Percentiles rank a stretch among this genome's conserved stretches.
phyloP scores from a whole-genome alignment of 495 filamentous ascomycete genomes.

The Chaetomium fimeti region DNA sequence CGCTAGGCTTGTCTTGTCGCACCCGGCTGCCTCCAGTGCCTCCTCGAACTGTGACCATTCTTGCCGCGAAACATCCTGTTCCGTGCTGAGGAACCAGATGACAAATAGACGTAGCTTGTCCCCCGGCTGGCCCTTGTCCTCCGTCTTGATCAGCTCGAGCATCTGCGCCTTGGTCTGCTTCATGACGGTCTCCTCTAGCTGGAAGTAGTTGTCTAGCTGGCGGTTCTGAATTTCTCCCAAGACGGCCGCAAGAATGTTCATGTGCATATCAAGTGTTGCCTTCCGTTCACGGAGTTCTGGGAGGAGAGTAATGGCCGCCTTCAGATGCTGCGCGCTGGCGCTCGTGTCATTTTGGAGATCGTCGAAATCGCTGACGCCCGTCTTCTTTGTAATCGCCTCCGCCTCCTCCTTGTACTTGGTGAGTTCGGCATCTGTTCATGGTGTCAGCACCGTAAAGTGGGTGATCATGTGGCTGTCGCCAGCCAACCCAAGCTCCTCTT shows the following conservation, averaged over 20 bases:
- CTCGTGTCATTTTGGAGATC: constrained; percentile 88
- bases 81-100: constrained; percentile 96
- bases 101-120: constrained; percentile 94
- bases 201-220: constrained; percentile 93
- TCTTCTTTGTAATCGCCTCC: constrained; percentile 90
- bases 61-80: constrained; percentile 75
- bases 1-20: constrained; percentile 69
- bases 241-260: constrained; percentile 61
- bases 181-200: constrained; percentile 89
- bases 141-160: constrained; percentile 78
- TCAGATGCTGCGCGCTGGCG: constrained; percentile 88
- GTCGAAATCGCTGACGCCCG: constrained; percentile 88
- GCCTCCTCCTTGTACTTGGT: constrained; percentile 95
- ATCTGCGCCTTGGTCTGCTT: constrained; percentile 91
- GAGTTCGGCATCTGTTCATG: constrained; percentile 56
- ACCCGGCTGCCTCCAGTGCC: constrained; percentile 71
- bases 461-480: background rate
- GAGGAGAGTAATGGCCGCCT: constrained; percentile 87
- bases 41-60: constrained; percentile 90
- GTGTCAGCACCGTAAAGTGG: background rate
- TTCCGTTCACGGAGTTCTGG: constrained; percentile 93
- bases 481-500: background rate
- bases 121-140: constrained; percentile 73
- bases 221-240: constrained; percentile 55
- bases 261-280: constrained; percentile 92